Base-by-base conservation (phyloP, 768 basidiomycete genomes). In the Boletus rufocinnamomeus region DNA sequence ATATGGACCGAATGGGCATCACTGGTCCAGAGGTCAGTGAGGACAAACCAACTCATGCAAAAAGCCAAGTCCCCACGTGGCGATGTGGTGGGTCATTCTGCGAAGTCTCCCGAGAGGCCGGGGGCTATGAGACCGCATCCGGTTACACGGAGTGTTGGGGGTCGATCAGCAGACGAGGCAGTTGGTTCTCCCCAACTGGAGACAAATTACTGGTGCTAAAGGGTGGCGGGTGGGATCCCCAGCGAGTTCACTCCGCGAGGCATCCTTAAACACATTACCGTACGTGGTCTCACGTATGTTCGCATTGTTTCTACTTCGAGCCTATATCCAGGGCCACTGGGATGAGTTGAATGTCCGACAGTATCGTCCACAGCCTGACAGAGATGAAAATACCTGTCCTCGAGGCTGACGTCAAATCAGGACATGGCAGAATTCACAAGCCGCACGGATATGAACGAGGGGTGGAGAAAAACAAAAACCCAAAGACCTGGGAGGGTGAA, bases 221-320 rank as follows among this genome's bases (percentile, higher is more conserved):
- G 25, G 55, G 49, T 41, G 48, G 23, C 8, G 27, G 38, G 40
- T 30, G 46, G 54, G 37, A n/a, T 14, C 56, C 14, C 41, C 37
- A 45, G 59, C 61, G 49, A 55, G 54, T 61, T 40, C 40, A 50
- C 50, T 52, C 64, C 57, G 60, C 58, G 62, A 61, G 41, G n/a
- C n/a, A 35, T 58, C 30, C 38, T 30, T 50, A 13, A 46, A 28
- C 50, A 50, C 21, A 13, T 45, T 52, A 58, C 52, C 57, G 35
- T 44, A 50, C 25, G 23, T 28, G 21, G 37, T 40, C 10, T 38
- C 44, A 21, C 32, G 13, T 35, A n/a, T 34, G 19, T 16, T 43
- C 41, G 21, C 19, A 47, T 57, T 21, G 9, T 21, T 51, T 32
- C 23, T 35, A 17, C 28, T 49, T 48, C 28, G 38, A 54, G 44